Conservation (phyloP, 2,329 filamentous ascomycete species). For the Parastagonospora nodorum region DNA sequence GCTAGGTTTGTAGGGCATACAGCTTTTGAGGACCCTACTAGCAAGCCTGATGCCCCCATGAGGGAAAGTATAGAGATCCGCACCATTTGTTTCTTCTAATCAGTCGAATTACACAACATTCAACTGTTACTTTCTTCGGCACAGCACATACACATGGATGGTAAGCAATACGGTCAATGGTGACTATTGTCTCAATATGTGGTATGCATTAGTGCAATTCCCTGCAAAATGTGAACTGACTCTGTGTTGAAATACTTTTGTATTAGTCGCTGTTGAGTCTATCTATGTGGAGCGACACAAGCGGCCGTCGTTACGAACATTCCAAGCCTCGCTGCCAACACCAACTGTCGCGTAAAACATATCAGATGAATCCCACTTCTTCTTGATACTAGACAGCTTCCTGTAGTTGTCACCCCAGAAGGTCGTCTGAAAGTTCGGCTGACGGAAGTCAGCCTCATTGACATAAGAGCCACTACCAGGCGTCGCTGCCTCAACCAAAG, state of each 20-base stretch:
- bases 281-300: too few relatives aligned
- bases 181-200: too few relatives aligned
- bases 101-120: not conserved
- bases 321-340: constrained; percentile 15
- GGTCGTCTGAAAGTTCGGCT: constrained; percentile 25
- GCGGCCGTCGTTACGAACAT: too few relatives aligned
- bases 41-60: constrained; percentile 34
- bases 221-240: too few relatives aligned
- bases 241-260: too few relatives aligned
- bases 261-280: too few relatives aligned
- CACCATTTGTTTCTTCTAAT: constrained; percentile 49
- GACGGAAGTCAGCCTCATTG: constrained; percentile 35
- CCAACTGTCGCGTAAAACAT: constrained; percentile 8
- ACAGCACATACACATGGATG: too few relatives aligned
- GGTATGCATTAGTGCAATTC: too few relatives aligned
- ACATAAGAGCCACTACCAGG: constrained; percentile 32
- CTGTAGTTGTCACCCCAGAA: constrained; percentile 33
- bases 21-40: constrained; percentile 47
- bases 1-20: constrained; percentile 48
- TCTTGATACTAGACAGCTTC: constrained; percentile 25
- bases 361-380: constrained; percentile 14
- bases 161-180: too few relatives aligned
- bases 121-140: not conserved
- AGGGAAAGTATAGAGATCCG: constrained; percentile 49
- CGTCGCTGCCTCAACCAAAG: constrained; percentile 22